Percentiles rank a stretch among this genome's conserved stretches.
Conservation (phyloP, 2,329 filamentous ascomycete species). For the Venturia asperata region DNA sequence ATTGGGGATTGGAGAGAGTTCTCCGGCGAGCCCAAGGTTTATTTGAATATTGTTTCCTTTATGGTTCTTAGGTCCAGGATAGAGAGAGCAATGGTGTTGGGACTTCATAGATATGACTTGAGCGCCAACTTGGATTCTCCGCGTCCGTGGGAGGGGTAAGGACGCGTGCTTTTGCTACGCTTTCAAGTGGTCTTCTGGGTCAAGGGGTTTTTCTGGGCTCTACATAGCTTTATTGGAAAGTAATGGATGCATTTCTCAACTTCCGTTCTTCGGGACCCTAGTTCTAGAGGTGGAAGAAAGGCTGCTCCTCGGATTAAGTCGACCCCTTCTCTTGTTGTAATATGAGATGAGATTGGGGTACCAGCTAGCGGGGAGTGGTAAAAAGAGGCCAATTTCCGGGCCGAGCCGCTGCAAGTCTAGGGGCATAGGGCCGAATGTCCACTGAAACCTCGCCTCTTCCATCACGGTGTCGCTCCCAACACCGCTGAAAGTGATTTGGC, state of each 20-base stretch:
- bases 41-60: constrained; percentile 3
- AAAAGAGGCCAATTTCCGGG: neutral
- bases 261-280: neutral
- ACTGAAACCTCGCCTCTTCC: neutral
- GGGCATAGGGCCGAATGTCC: neutral
- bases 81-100: neutral
- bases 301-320: too few relatives aligned
- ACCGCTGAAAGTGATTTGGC: neutral
- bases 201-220: neutral
- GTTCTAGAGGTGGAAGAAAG: neutral
- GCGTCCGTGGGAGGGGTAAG: neutral
- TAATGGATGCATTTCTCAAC: constrained; percentile 9
- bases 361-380: too few relatives aligned
- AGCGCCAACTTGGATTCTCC: neutral
- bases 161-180: neutral
- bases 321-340: too few relatives aligned
- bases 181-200: neutral
- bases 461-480: neutral
- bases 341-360: too few relatives aligned
- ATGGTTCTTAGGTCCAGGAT: neutral
- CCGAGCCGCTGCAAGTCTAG: neutral
- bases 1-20: neutral
- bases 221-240: constrained; percentile 13
- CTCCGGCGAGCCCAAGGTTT: constrained; percentile 6
- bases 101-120: neutral